A percentile compares a stretch with the other conserved stretches of the same genome.
These are phyloP conservation scores for Setaria italica DNA, from an alignment of 202 grass and related monocot species.

Conservation along the genomic window DNA sequence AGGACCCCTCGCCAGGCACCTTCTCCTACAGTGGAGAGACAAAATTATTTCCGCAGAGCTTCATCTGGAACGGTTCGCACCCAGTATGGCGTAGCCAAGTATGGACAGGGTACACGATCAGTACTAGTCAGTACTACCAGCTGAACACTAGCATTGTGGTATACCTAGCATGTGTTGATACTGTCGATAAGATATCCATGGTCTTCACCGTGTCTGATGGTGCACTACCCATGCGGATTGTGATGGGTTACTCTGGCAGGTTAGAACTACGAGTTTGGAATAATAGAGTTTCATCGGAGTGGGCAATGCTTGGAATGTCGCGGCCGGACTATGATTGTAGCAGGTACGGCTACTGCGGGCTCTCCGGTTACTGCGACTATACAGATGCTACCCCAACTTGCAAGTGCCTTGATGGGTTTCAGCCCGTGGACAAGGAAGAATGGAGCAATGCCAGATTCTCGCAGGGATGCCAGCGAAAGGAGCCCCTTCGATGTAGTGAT, in stretches of 20 bases:
- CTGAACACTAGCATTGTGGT: background rate
- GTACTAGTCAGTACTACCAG: too few species aligned
- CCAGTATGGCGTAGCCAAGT: constrained; percentile 54
- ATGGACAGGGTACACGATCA: constrained; percentile 54
- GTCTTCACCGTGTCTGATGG: background rate
- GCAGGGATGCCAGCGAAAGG: constrained; percentile 52
- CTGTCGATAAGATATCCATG: background rate
- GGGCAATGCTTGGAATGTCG: background rate
- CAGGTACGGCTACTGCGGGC: constrained; percentile 47
- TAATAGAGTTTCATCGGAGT: background rate
- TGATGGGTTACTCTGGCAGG: constrained; percentile 15
- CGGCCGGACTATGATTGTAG: constrained; percentile 9
- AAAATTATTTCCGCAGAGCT: constrained; percentile 40
- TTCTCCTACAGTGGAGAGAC: constrained; percentile 53
- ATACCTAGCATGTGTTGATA: background rate
- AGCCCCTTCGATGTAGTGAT: background rate
- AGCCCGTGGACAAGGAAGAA: background rate
- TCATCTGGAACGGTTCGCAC: constrained; percentile 46
- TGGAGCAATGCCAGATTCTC: constrained; percentile 7
- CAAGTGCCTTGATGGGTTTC: constrained; percentile 57
- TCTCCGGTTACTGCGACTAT: constrained; percentile 43
- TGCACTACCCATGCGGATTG: background rate
- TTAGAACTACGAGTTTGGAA: background rate
- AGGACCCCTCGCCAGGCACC: constrained; percentile 49
- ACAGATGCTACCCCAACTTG: constrained; percentile 29